A percentile compares a stretch with the other conserved stretches of the same genome.
phyloP scores from a whole-genome alignment of 1,284 basidiomycete genomes.

The Ustilago esculenta region DNA sequence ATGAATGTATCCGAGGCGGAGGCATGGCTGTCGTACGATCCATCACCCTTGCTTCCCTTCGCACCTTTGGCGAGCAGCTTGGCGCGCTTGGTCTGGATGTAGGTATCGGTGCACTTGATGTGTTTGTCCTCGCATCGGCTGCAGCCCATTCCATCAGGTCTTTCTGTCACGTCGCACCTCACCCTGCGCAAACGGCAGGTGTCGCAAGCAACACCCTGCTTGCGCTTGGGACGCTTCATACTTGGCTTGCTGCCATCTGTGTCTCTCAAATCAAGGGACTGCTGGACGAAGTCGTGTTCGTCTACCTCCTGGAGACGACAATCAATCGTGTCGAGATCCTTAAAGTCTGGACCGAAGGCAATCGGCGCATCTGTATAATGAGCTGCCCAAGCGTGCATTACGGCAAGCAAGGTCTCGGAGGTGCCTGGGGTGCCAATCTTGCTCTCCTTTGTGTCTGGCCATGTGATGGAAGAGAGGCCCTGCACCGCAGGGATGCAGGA shows the following conservation, averaged over 20 bases:
- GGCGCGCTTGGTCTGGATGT: constrained; percentile 60
- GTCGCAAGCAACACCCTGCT: constrained; percentile 65
- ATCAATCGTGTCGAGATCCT: constrained; percentile 25
- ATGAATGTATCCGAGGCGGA: constrained; percentile 2
- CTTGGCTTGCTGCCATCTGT: constrained; percentile 18
- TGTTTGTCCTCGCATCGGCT: constrained; percentile 64
- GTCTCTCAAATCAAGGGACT: constrained; percentile 6
- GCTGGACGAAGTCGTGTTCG: constrained; percentile 23
- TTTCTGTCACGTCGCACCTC: constrained; percentile 62
- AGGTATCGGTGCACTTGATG: constrained; percentile 63
- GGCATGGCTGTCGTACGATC: constrained; percentile 1
- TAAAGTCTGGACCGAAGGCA: constrained; percentile 50
- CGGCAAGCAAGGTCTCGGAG: constrained; percentile 55
- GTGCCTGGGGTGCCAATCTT: constrained; percentile 56
- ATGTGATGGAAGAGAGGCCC: constrained; percentile 27
- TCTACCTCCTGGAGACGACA: constrained; percentile 30
- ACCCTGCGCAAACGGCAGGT: constrained; percentile 63
- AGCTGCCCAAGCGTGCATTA: constrained; percentile 60
- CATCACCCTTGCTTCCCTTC: constrained; percentile 17
- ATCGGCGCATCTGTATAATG: constrained; percentile 59
- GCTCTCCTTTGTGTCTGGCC: constrained; percentile 44
- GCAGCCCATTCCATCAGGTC: constrained; percentile 60
- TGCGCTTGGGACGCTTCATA: constrained; percentile 56
- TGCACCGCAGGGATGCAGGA: constrained; percentile 25
- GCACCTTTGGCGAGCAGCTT: constrained; percentile 30